A percentile compares a stretch with the other conserved stretches of the same genome.
These are phyloP conservation scores for Lentinula sp. DNA, from an alignment of 768 basidiomycete species.

Conservation along the genomic window DNA sequence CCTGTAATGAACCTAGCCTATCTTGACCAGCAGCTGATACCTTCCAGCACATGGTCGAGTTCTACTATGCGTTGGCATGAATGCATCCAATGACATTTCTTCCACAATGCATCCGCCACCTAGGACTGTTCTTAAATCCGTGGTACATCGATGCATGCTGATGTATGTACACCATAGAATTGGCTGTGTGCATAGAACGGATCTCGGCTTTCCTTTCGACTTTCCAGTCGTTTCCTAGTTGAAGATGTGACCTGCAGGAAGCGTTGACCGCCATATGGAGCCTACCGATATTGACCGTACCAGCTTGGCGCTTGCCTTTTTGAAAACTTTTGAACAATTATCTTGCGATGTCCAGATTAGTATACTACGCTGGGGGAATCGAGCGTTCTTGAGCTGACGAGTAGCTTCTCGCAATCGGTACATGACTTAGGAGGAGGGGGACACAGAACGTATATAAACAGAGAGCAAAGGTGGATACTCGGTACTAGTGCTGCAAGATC, in stretches of 20 bases:
- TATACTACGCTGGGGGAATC: background rate
- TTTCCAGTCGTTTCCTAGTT: background rate
- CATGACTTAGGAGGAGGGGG: no score
- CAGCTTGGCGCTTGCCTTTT: background rate
- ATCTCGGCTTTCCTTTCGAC: background rate
- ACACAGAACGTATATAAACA: no score
- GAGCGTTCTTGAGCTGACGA: background rate
- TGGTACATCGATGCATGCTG: background rate
- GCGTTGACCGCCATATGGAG: background rate
- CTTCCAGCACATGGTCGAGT: no score
- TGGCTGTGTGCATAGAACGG: background rate
- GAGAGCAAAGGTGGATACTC: no score
- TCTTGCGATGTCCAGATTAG: background rate
- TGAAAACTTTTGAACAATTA: background rate
- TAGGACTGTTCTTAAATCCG: background rate
- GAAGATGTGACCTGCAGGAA: background rate
- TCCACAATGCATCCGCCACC: background rate
- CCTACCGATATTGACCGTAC: background rate
- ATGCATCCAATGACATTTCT: background rate
- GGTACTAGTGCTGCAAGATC: no score
- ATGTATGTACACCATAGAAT: background rate
- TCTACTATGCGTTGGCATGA: background rate
- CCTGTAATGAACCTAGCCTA: no score
- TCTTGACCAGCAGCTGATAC: no score
- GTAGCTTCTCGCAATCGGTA: background rate